Evolutionary conservation across 805 yeast genomes (phyloP).

Genomic region (Candida sonorensis): DNA sequence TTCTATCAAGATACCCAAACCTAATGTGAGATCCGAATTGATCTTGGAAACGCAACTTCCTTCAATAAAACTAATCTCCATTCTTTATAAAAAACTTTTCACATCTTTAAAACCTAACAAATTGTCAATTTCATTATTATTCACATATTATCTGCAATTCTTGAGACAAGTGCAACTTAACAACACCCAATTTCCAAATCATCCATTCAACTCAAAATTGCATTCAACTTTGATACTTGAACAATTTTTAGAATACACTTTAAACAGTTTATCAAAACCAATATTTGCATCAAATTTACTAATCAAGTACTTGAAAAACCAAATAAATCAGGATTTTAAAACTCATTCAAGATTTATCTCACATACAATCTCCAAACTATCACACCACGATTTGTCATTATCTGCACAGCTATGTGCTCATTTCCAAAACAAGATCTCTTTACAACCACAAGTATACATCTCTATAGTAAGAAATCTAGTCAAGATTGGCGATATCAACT

Average conservation of each 20-base stretch:
- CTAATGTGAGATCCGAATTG: conserved; percentile 11
- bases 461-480: conserved; percentile 11
- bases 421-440: conserved; percentile 2
- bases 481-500: conserved; percentile 12
- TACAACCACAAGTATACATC: conserved; percentile 10
- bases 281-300: conserved; percentile 8
- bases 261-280: conserved; percentile 3
- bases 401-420: conserved; percentile 5
- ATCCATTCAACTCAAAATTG: conserved; percentile 11
- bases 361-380: conserved; percentile 5
- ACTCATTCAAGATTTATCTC: conserved; percentile 6
- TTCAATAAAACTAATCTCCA: conserved; percentile 3
- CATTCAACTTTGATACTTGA: conserved; percentile 15
- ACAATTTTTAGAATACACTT: conserved; percentile 12
- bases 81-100: conserved; percentile 5
- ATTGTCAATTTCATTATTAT: conserved; percentile 5
- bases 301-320: conserved; percentile 1
- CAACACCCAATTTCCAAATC: conserved; percentile 1
- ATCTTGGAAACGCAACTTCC: conserved; percentile 3
- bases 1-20: conserved; percentile 5
- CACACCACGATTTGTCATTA: conserved; percentile 7
- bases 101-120: conserved; percentile 5
- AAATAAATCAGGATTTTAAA: conserved; percentile 1
- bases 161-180: not conserved
- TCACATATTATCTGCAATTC: conserved; percentile 4